phyloP scores from a whole-genome alignment of 2,329 filamentous ascomycete genomes.

The Pseudogymnoascus sp. region DNA sequence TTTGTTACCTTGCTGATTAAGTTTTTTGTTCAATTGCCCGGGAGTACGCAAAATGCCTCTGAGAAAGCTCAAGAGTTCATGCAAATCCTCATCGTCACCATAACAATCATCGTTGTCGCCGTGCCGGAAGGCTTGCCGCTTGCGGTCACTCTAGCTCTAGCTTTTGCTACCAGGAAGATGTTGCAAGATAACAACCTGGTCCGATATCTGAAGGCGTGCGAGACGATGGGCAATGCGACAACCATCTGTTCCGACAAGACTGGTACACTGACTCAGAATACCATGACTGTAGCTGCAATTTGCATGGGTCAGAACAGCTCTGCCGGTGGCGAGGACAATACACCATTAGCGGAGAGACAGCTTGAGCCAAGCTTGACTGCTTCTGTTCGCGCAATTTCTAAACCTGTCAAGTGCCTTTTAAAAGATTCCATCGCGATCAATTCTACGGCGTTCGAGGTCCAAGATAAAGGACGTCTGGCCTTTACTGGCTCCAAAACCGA shows the following conservation, averaged over 20 bases:
- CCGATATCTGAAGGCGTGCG: conserved; percentile 53
- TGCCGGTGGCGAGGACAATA: conserved; percentile 50
- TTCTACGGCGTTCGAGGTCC: conserved; percentile 58
- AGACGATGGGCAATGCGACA: conserved; percentile 61
- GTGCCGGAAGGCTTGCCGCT: conserved; percentile 56
- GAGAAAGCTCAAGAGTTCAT: conserved; percentile 53
- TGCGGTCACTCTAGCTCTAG: conserved; percentile 56
- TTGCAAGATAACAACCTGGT: conserved; percentile 60
- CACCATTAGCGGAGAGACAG: conserved; percentile 44
- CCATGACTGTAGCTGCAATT: conserved; percentile 66
- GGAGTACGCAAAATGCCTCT: conserved; percentile 29
- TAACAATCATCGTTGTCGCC: conserved; percentile 58
- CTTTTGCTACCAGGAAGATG: conserved; percentile 57
- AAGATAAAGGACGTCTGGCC: conserved; percentile 45
- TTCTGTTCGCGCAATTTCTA: not conserved
- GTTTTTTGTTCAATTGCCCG: conserved; percentile 28
- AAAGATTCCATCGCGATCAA: conserved; percentile 57
- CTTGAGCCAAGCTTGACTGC: conserved; percentile 31
- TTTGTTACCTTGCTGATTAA: conserved; percentile 34
- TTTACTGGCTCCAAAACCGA: conserved; percentile 71
- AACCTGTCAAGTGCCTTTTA: conserved; percentile 32
- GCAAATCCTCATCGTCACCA: conserved; percentile 51
- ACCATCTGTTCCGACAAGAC: conserved; percentile 73
- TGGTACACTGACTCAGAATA: conserved; percentile 63
- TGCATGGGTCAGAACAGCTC: conserved; percentile 41